phyloP scores from a whole-genome alignment of 2,329 filamentous ascomycete species.

The Aspergillus sp. region DNA sequence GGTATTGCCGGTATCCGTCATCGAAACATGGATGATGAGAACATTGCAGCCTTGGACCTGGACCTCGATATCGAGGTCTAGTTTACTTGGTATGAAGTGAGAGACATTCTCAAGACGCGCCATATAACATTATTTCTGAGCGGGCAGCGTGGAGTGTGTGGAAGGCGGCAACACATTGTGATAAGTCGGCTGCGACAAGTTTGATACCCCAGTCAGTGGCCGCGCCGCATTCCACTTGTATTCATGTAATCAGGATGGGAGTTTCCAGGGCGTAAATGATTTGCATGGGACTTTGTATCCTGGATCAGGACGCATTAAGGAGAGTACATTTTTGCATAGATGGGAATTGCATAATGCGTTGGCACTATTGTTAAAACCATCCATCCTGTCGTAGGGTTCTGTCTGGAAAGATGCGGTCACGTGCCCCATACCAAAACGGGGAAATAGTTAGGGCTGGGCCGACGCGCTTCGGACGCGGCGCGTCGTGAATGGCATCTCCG shows the following conservation, averaged over 20 bases:
- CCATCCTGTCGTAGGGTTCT: background rate
- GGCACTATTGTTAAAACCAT: background rate
- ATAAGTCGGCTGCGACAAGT: background rate
- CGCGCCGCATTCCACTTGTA: background rate
- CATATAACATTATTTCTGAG: too few relatives aligned
- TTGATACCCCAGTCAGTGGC: background rate
- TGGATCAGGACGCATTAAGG: background rate
- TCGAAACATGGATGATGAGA: conserved; percentile 80
- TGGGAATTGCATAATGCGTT: background rate
- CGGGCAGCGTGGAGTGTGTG: background rate
- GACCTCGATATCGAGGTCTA: conserved; percentile 87
- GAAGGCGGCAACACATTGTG: too few relatives aligned
- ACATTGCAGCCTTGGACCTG: conserved; percentile 80
- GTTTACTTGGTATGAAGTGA: background rate
- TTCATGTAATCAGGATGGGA: background rate
- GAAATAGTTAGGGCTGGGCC: background rate
- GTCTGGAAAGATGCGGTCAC: background rate
- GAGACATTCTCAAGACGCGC: too few relatives aligned
- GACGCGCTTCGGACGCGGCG: conserved; percentile 6
- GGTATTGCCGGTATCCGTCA: conserved; percentile 62
- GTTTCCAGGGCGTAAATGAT: background rate
- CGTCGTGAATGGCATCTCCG: background rate
- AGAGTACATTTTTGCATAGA: background rate
- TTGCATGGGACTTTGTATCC: conserved; percentile 2
- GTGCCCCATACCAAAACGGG: background rate